These are phyloP conservation scores for Flaveria trinervia DNA, from an alignment of 129 eudicot genomes.

Conservation along the genomic window DNA sequence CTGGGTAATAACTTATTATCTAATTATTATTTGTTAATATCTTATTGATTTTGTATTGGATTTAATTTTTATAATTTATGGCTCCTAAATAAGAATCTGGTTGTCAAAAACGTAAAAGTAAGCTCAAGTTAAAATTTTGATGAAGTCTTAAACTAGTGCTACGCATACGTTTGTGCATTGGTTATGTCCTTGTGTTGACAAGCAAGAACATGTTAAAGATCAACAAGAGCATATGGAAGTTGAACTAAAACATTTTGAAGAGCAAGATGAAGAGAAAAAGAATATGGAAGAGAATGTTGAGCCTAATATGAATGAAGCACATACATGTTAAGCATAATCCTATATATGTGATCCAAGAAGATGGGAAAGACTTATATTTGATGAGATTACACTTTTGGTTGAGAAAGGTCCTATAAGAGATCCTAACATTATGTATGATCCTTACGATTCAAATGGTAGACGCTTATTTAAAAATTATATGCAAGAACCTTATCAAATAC, in stretches of 20 bases:
- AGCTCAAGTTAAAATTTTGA: too few relatives aligned
- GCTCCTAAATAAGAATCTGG: too few relatives aligned
- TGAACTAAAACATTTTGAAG: background rate
- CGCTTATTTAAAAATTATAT: background rate
- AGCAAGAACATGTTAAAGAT: background rate
- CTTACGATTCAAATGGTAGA: background rate
- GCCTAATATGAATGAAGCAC: background rate
- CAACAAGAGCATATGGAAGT: background rate
- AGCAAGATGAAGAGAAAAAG: too few relatives aligned
- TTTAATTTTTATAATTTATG: too few relatives aligned
- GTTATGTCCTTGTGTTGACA: too few relatives aligned
- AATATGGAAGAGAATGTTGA: background rate
- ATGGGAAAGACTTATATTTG: background rate
- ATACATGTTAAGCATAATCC: background rate
- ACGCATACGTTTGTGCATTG: too few relatives aligned
- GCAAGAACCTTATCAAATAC: background rate
- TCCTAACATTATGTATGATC: background rate
- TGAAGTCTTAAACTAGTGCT: too few relatives aligned
- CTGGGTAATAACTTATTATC: too few relatives aligned
- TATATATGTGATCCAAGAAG: slow-evolving; percentile 7
- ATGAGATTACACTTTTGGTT: background rate
- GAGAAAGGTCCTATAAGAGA: background rate
- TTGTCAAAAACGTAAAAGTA: too few relatives aligned
- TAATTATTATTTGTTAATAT: too few relatives aligned
- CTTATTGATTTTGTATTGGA: too few relatives aligned